Evolutionary conservation across 192 early-diverging fungal species (phyloP).

Genomic region (Umbelopsis sp.): DNA sequence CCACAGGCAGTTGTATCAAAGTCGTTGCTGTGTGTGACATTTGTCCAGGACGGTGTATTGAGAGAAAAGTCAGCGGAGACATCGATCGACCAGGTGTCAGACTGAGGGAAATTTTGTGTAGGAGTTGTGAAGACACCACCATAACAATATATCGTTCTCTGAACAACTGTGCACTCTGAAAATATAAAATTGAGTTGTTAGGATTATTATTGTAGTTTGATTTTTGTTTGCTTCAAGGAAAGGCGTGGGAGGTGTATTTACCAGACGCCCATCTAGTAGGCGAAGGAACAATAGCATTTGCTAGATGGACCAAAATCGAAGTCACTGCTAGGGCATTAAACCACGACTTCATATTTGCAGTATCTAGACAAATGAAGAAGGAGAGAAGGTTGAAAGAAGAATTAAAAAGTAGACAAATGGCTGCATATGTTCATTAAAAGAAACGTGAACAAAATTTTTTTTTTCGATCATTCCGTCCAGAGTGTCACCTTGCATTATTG

Average conservation of each 20-base stretch:
- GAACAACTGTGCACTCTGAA: background rate
- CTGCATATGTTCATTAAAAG: too few species aligned
- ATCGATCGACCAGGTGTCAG: conserved; percentile 5
- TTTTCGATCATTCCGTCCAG: background rate
- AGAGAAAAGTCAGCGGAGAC: background rate
- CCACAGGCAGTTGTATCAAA: background rate
- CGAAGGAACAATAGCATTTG: background rate
- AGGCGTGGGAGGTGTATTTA: background rate
- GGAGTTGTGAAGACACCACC: conserved; percentile 8
- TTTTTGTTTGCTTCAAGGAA: too few species aligned
- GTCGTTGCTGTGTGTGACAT: background rate
- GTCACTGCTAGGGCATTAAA: conserved; percentile 7
- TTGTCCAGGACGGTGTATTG: background rate
- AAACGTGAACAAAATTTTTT: background rate
- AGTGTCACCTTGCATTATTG: background rate
- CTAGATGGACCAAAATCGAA: background rate
- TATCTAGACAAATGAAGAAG: background rate
- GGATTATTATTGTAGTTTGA: background rate
- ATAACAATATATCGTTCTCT: background rate
- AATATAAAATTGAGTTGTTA: background rate
- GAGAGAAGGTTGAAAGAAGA: background rate
- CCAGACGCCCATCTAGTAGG: conserved; percentile 9
- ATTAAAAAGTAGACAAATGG: too few species aligned
- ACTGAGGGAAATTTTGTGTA: background rate
- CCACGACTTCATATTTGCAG: background rate